Evolutionary conservation across 306 rosid species (phyloP).

Genomic region (Ochetophila trinervis): DNA sequence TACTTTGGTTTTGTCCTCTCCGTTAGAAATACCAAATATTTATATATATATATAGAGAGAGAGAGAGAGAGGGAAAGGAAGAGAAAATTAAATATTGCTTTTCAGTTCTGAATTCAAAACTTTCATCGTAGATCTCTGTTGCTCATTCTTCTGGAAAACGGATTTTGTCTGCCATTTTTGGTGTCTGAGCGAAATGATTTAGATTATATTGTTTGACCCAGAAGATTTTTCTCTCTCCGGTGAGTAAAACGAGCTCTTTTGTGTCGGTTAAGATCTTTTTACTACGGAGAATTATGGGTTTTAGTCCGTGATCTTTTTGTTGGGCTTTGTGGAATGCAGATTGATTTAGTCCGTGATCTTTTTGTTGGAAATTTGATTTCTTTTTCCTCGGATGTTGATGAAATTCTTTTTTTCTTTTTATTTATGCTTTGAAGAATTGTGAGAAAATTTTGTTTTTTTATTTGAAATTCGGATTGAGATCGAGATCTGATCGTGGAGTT

Average conservation of each 20-base stretch:
- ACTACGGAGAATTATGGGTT: constrained; percentile 15
- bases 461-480: constrained; percentile 24
- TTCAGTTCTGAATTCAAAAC: constrained; percentile 25
- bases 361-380: constrained; percentile 15
- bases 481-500: constrained; percentile 38
- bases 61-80: constrained; percentile 1
- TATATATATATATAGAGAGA: no score
- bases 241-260: constrained; percentile 33
- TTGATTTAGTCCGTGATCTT: constrained; percentile 7
- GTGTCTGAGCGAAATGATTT: constrained; percentile 31
- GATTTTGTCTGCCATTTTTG: constrained; percentile 24
- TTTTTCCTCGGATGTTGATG: constrained; percentile 26
- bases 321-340: constrained; percentile 6
- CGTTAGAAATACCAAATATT: neutral
- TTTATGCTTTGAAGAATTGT: constrained; percentile 16
- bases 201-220: constrained; percentile 20
- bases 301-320: constrained; percentile 18
- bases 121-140: constrained; percentile 31
- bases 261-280: constrained; percentile 15
- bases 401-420: constrained; percentile 13
- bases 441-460: constrained; percentile 2
- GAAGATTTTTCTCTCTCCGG: constrained; percentile 39
- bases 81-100: constrained; percentile 3
- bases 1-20: constrained; percentile 37
- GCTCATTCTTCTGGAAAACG: constrained; percentile 17